Conservation (phyloP, 2,329 filamentous ascomycete genomes). For the Penicillium frequentans region DNA sequence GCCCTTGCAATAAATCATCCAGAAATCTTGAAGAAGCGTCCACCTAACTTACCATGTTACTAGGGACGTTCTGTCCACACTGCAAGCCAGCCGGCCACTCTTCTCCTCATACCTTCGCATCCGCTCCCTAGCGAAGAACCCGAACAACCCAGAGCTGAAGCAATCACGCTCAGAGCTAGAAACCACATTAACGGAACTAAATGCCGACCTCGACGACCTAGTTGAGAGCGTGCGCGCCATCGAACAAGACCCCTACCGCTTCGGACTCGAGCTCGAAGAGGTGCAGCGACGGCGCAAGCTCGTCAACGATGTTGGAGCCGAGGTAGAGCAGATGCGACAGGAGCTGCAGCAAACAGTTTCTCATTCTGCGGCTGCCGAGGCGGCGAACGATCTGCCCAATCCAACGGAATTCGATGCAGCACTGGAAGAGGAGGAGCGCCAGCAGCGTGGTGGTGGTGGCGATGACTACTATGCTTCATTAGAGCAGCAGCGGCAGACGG, state of each 20-base stretch:
- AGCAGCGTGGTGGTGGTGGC: conserved; percentile 34
- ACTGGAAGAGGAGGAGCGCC: conserved; percentile 41
- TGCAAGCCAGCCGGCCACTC: conserved; percentile 77
- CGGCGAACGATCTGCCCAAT: conserved; percentile 54
- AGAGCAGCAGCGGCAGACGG: conserved; percentile 85
- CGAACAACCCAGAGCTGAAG: conserved; percentile 68
- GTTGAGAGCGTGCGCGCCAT: conserved; percentile 82
- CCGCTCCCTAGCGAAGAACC: conserved; percentile 73
- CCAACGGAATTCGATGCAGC: conserved; percentile 57
- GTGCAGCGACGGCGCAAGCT: conserved; percentile 76
- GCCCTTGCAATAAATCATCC: not conserved
- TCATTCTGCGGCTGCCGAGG: conserved; percentile 31
- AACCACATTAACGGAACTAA: conserved; percentile 71
- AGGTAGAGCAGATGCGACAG: conserved; percentile 85
- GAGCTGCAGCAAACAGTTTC: conserved; percentile 67
- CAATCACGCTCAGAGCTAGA: conserved; percentile 73
- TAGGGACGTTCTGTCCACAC: conserved; percentile 84
- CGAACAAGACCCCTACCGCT: conserved; percentile 82
- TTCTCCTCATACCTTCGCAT: conserved; percentile 97
- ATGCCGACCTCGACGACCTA: conserved; percentile 85
- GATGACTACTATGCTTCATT: conserved; percentile 74
- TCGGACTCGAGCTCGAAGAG: conserved; percentile 80
- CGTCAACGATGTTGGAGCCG: conserved; percentile 83
- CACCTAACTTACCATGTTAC: conserved; percentile 11
- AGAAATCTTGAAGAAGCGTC: not conserved